Base-by-base conservation (phyloP, 2,329 filamentous ascomycete genomes). In the Nothophaeocryptopus gaeumannii region DNA sequence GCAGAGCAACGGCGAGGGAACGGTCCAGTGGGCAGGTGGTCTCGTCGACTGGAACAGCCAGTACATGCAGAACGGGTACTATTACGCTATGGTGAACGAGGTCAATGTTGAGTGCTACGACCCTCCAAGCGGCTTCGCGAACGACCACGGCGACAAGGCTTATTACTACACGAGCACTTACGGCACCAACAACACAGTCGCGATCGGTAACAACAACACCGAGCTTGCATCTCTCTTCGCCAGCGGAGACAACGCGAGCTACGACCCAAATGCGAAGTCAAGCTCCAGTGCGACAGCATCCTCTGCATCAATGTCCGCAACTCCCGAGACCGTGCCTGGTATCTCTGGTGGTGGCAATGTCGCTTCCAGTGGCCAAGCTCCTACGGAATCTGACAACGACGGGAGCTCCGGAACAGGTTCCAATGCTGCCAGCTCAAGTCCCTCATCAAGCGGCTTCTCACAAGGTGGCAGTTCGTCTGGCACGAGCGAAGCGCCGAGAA, bases 1-100 rank as follows among this genome's bases (percentile, higher is more conserved):
- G 39, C 72, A 82, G 8, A 79, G 78, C 65, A 96, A 96, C 70
- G 86, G 81, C 35, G 67, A 87, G 68, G 93, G 93, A 48, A 97
- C 93, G 31, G 81, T 96, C 58, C 78, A 84, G 46, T 99, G 93
- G 93, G 89, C 92, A 13, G 93, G 93, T 65, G 93, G 93, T 62
- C 74, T 80, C 45, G 92, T 99, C 57, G 80, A 95, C 76, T 99
- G 93, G 92, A 75, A 87, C 67, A 82, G 81, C 58, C 74, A 78
- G 14, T 88, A 95, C 70, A 92, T 97, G 77, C 76, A 89, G 73
- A 79, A 88, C 65, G 88, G 89, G 30, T 97, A 96, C 78, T 96
- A 93, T 77, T 96, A 86, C 67, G 87, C 90, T 46, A 82, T 81
- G 37, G 82, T 96, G 63, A 78, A 82, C 47, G 82, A 90, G 47